Evolutionary conservation across 2,329 filamentous ascomycete genomes (phyloP), one percentile per base, ranked within the genome.

Genomic region (Microcyclospora pomicola): DNA sequence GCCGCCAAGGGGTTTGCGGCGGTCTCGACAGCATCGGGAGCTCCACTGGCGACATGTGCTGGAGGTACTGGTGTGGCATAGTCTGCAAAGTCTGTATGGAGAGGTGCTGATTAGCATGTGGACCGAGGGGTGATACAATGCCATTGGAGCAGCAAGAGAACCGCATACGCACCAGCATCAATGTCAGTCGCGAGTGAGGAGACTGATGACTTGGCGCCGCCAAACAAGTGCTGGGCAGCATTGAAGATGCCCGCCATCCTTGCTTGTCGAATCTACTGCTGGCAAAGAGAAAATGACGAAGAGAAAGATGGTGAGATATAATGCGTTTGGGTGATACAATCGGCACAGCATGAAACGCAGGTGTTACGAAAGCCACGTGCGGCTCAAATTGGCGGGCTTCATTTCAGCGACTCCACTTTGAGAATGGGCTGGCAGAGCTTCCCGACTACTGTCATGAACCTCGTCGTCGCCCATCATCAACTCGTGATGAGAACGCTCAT

Each of bases 1-100:
- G 30, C 12, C 30, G 30, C 30, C 30, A 52, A 43, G 12, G 59
- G 39, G 11, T 51, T 43, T 43, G 58, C 54, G 31, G 63, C 51
- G 16, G 64, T 48, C 16, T 59, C 59, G 33, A 64, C 59, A 36
- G 65, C 56, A 43, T 68, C 57, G 41, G 67, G 66, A 15, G 61
- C 62, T 33, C 69, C 67, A 13, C 64, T 66, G 33, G 67, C 60
- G 36, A 65, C 57, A 46, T 71, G 76, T 29, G 59, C 60, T 32
- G 67, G 60, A 35, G 67, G 55, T 42, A 67, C 64, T 40, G 83
- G 78, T 14, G 81, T 76, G 47, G 85, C 75, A 50, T 77, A 80
- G 47, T 76, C 79, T 43, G 85, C 84, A 56, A 92, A 96, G 68
- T 95, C 88, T 93, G 87, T 94, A 58, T 29, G 31, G 35, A 35